Evolutionary conservation across 2,329 filamentous ascomycete species (phyloP), one percentile per base, ranked within the genome.

Genomic region (Aspergillus chevalieri): DNA sequence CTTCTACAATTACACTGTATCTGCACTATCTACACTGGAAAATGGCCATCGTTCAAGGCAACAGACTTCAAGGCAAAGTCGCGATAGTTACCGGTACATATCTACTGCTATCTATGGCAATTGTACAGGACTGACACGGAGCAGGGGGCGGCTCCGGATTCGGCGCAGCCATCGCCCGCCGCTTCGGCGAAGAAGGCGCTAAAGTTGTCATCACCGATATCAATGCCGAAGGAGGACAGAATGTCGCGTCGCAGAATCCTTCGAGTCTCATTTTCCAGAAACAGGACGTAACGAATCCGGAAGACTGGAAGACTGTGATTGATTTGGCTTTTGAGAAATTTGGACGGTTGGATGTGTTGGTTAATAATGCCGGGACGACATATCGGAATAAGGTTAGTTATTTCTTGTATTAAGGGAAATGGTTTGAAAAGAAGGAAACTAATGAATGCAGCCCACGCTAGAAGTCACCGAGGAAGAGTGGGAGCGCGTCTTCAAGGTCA

Each of bases 361-460:
- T 77, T 39, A 77, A 77, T 51, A 77, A 77, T 61, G 74, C 74
- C 6, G 75, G 75, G 10, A 71, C 64, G 14, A 62, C 61, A 14
- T 71, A 68, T 60, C 60, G 60, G 47, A 72, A 72, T 53, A 72
- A 72, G 65, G 68, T 68, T 15, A 38, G 44, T 36, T 34, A 14
- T 7, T 7, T 33, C 28, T 9, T 9, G 54, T 24, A 43, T 45
- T 38, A 17, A 44, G 33, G 24, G 22, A 46, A 22, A 9, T 15
- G 6, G 21, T 22, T 22, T 6, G 21, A 22, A 22, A 22, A 22
- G 21, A 22, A 6, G 6, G 21, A 22, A 22, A 19, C 47, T 52
- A 12, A 49, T 21, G 9, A 9, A 2, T 33, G 21, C 8, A 73
- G 65, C 68, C 71, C 0, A 71, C 72, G 2, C 47, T 58, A 5